Base-by-base conservation (phyloP, 495 filamentous ascomycete species). In the Tetracladium setigerum region DNA sequence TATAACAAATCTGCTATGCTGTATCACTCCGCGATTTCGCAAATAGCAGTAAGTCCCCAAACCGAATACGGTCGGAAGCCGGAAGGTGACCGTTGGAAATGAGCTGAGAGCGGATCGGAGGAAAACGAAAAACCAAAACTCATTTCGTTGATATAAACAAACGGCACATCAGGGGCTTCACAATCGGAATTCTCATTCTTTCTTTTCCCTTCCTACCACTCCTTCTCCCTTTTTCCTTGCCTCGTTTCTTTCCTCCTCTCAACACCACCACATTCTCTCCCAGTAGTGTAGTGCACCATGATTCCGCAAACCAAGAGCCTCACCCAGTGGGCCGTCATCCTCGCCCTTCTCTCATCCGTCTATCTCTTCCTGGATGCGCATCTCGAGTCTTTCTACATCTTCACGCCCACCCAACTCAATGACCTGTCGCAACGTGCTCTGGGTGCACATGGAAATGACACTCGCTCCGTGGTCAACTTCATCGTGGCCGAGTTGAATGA, bases 351-450 rank as follows among this genome's bases (percentile, higher is more conserved):
- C 41, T 62, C 78, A 1, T 72, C 78, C 34, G 49, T 86, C 33
- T 73, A 76, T 62, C 79, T 73, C 69, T 70, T 73, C 54, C 57
- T 89, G 46, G 81, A 89, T 59, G 69, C 78, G 42, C 77, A 81
- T 57, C 73, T 90, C 19, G 76, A 85, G 41, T 72, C 66, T 44
- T 85, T 88, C 72, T 91, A 87, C 73, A 77, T 90, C 65, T 89
- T 94, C 65, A 62, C 78, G 30, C 73, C 74, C 2, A 68, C 67
- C 32, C 73, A 89, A 44, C 72, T 94, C 52, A 75, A 86, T 54
- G 78, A 83, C 38, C 70, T 91, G 12, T 74, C 82, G 14, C 63
- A 77, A 62, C 71, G 76, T 49, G 79, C 77, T 18, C 79, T 94
- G 53, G 66, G 56, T n/a, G 63, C 70, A 12, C 75, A 88, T 59